phyloP scores from a whole-genome alignment of 1,284 basidiomycete species.

The Puccinia coronata region DNA sequence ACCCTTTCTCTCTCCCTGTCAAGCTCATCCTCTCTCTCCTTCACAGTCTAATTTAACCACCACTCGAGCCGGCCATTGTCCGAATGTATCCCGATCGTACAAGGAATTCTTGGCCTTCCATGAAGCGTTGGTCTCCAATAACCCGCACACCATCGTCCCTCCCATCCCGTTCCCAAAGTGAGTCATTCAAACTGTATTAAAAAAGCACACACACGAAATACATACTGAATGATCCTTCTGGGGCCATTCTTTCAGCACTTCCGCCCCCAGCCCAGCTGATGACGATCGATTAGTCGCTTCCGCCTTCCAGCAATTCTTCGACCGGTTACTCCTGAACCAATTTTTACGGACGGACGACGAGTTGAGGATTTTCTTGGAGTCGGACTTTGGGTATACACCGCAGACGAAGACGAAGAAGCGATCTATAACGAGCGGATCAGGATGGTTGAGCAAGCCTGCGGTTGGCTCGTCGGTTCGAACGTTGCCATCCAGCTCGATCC shows the following conservation, averaged over 20 bases:
- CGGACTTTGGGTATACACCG: constrained; percentile 72
- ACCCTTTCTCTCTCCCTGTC: not conserved
- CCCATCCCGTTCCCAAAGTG: constrained; percentile 24
- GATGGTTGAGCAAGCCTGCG: not conserved
- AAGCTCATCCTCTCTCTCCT: not conserved
- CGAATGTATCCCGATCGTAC: constrained; percentile 87
- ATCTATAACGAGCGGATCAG: not conserved
- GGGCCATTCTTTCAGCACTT: constrained; percentile 79
- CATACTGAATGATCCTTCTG: constrained; percentile 51
- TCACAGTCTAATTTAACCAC: constrained; percentile 86
- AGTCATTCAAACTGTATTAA: no score
- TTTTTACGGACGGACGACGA: constrained; percentile 85
- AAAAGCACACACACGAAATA: not conserved
- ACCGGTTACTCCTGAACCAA: constrained; percentile 81
- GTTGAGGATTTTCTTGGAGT: constrained; percentile 85
- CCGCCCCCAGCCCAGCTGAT: constrained; percentile 91
- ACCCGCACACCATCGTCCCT: constrained; percentile 68
- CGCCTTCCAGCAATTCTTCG: constrained; percentile 88
- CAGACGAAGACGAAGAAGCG: constrained; percentile 16
- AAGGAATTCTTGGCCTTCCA: constrained; percentile 88
- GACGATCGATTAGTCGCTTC: constrained; percentile 87
- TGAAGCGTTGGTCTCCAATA: constrained; percentile 76
- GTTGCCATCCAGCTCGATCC: constrained; percentile 20
- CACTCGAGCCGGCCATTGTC: constrained; percentile 81
- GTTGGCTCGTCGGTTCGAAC: not conserved